Evolutionary conservation across 1,139 yeast species (phyloP), one percentile per base, ranked within the genome.

Genomic region (Yamadazyma spencermartinsiae): DNA sequence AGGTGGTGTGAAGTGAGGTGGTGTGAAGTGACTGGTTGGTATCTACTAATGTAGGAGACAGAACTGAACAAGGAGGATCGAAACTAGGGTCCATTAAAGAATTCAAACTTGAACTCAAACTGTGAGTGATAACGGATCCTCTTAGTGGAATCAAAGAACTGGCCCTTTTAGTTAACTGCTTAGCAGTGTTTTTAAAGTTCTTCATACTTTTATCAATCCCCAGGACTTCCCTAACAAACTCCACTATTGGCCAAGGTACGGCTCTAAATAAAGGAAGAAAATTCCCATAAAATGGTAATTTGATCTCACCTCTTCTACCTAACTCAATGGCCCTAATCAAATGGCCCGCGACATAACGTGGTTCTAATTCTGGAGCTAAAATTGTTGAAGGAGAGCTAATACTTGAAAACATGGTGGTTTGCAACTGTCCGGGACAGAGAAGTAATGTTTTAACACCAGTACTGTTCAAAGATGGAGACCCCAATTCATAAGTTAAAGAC

Each of bases 401-500:
- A 2, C 82, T 80, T 23, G 63, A 65, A 56, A 90, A 90, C 86
- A 90, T 75, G 4, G 60, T 54, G 0, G 96, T 87, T 38, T 71
- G 74, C 43, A 90, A 58, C 55, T 90, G 97, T 0, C 98, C 98
- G 0, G 96, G 95, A 51, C 94, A 82, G 0, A 90, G 72, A 30
- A 90, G 66, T 39, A 90, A 62, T 0, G 95, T 84, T 49, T 81
- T 82, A 15, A 89, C 75, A 1, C 87, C 86, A 5, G 63, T 61
- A 0, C 62, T 58, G 38, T 61, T 64, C 28, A 70, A 47, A 4
- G 74, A 61, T 0, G 82, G 82, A 0, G 76, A 67, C 0, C 82
- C 82, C 27, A 87, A 56, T 55, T 86, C 95, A 48, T 79, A 79
- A 0, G 88, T 80, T 29, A 90, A 64, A 0, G 92, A 81, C 54